phyloP scores from a whole-genome alignment of 805 yeast genomes.

The Schwanniomyces vanrijiae region DNA sequence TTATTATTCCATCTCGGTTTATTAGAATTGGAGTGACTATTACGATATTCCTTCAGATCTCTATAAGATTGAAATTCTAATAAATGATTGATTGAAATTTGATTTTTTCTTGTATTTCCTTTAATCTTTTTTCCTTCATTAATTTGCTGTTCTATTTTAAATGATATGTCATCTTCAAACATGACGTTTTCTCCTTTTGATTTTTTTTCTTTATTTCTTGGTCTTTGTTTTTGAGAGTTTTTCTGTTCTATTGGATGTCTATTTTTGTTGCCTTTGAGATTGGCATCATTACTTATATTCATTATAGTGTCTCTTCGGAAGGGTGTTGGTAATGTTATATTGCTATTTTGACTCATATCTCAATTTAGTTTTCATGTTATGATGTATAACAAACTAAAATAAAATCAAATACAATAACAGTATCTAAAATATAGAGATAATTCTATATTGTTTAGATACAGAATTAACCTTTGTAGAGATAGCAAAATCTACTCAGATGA shows the following conservation, averaged over 20 bases:
- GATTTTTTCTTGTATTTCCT: constrained; percentile 11
- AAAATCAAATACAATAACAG: not conserved
- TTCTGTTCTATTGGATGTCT: not conserved
- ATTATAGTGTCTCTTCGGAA: not conserved
- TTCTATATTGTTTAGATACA: not conserved
- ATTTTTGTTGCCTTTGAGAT: not conserved
- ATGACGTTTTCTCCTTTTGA: not conserved
- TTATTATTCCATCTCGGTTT: constrained; percentile 14
- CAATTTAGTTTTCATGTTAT: not conserved
- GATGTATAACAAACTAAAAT: not conserved
- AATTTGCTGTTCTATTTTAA: constrained; percentile 12
- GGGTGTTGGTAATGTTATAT: not conserved
- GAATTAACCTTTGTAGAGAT: not conserved
- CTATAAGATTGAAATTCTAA: constrained; percentile 52
- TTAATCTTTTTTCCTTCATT: constrained; percentile 11
- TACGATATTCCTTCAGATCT: constrained; percentile 38
- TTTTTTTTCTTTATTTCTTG: constrained; percentile 1
- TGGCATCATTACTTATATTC: not conserved
- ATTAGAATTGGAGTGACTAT: constrained; percentile 9
- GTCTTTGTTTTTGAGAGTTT: not conserved
- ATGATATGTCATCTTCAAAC: constrained; percentile 7
- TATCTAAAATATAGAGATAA: not conserved
- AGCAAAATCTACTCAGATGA: not conserved
- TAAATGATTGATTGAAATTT: constrained; percentile 53
- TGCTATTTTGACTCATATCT: not conserved